Percentiles rank a stretch among this genome's conserved stretches.
Conservation (phyloP, 2,329 filamentous ascomycete genomes). For the Colletotrichum karsti region DNA sequence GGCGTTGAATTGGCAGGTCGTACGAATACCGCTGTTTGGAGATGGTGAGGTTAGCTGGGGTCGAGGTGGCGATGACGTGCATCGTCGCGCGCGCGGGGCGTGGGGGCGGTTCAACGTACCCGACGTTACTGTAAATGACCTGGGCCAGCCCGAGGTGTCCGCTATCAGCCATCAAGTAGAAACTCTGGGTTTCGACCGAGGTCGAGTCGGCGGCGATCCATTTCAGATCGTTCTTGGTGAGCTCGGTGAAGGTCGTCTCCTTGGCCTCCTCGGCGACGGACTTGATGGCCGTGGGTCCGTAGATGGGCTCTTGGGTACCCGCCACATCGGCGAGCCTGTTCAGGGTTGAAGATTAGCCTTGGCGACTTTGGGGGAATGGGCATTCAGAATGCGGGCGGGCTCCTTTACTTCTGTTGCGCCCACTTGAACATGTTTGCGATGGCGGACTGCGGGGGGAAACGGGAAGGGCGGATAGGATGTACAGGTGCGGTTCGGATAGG, state of each 20-base stretch:
- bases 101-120: constrained; percentile 63
- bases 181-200: constrained; percentile 92
- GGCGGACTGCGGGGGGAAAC: not conserved
- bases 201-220: constrained; percentile 87
- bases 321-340: constrained; percentile 79
- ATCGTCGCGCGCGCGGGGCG: not conserved
- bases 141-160: constrained; percentile 84
- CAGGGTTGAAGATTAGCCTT: constrained; percentile 29
- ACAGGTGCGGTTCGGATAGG: not conserved
- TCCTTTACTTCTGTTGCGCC: constrained; percentile 86
- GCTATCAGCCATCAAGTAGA: constrained; percentile 85
- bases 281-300: constrained; percentile 87
- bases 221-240: constrained; percentile 79
- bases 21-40: constrained; percentile 79
- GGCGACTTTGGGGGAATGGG: constrained; percentile 33
- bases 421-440: constrained; percentile 82
- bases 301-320: constrained; percentile 95
- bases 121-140: constrained; percentile 97
- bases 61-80: not conserved
- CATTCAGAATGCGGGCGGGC: constrained; percentile 16
- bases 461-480: not conserved
- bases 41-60: not conserved
- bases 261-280: constrained; percentile 85
- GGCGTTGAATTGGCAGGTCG: constrained; percentile 91
- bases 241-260: constrained; percentile 81